Base-by-base conservation (phyloP, 331 rosid species). In the Malus hybrid region DNA sequence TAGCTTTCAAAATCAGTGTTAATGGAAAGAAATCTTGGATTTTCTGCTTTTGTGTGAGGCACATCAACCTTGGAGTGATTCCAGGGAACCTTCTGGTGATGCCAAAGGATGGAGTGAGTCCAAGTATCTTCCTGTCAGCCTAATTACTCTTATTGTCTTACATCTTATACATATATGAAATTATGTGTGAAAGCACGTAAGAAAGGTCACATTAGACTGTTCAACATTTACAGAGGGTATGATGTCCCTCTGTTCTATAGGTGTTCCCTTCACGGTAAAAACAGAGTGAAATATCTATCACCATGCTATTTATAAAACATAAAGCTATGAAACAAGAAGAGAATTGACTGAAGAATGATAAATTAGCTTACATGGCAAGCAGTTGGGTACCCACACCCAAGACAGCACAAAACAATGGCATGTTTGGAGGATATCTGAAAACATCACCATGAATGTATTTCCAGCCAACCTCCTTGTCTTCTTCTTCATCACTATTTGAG, bases 371-470 rank as follows among this genome's bases (percentile, higher is more conserved):
- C 98, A 91, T 73, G 80, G 82, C 78, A 63, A 91, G 90, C 81
- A 93, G 82, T 76, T 93, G 97, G 85, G 96, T 91, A 70, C 98
- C 97, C 39, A 75, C 83, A 63, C 96, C 98, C 79, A 91, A 84
- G 58, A 91, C 72, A 42, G 92, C 96, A 86, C 86, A 87, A 81
- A 91, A 83, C 70, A 91, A 82, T 75, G 97, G 75, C n/a, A 87
- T 74, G 78, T 89, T 78, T 20, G 91, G 70, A 77, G 97, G 97
- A 82, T 75, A 82, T 80, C 86, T 87, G 78, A 93, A 89, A 36
- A 87, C 98, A 80, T 91, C 95, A 10, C 93, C 87, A 9, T 93
- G 95, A 73, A 89, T 79, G 77, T 84, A 83, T 77, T 87, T 93
- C 97, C 97, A 93, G 19, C 91, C 97, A 58, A 86, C 88, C 86